Base-by-base conservation (phyloP, 1,284 basidiomycete species). In the Phaffia rhodozyma region DNA sequence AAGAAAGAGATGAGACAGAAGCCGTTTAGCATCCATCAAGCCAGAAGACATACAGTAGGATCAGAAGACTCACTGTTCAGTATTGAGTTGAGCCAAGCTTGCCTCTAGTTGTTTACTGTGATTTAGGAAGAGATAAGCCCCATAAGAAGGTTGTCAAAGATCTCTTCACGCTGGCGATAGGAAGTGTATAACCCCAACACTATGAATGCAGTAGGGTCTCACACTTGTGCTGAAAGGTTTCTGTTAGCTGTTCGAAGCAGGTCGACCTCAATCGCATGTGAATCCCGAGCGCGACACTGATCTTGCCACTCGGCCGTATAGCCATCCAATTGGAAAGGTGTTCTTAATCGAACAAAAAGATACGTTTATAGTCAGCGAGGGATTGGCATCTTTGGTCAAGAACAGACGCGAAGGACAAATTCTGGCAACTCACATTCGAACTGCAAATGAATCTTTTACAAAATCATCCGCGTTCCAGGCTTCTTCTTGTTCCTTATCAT, bases 241-340 rank as follows among this genome's bases (percentile, higher is more conserved):
- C 89, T 80, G 75, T 96, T 96, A 53, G 81, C 83, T 66, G 81
- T 86, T 66, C 88, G 80, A 32, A 97, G 78, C 51, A 80, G 79
- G 70, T 94, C 92, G 74, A 92, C 81, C 73, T 93, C 88, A 29
- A 82, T 75, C 0, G 85, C 83, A 74, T 92, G 89, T 29, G 84
- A 86, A 66, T 90, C 87, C 65, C 86, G 84, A 69, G 82, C 76
- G 16, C 78, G 77, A 29, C 81, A 77, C 53, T 82, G 74, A 60
- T 91, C 89, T 66, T 89, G 84, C 74, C 92, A 93, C 76, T 96
- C 91, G 62, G 85, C 85, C 54, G 86, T 83, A 73, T 90, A 94
- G 27, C 83, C 81, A 73, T 96, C 91, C 58, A 94, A 78, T 87
- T 90, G 90, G 76, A 94, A 91, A 0, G 91, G 87, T 2, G 89